A percentile compares a stretch with the other conserved stretches of the same genome.
Conservation (phyloP, 495 filamentous ascomycete genomes). For the Penicillium manginii region DNA sequence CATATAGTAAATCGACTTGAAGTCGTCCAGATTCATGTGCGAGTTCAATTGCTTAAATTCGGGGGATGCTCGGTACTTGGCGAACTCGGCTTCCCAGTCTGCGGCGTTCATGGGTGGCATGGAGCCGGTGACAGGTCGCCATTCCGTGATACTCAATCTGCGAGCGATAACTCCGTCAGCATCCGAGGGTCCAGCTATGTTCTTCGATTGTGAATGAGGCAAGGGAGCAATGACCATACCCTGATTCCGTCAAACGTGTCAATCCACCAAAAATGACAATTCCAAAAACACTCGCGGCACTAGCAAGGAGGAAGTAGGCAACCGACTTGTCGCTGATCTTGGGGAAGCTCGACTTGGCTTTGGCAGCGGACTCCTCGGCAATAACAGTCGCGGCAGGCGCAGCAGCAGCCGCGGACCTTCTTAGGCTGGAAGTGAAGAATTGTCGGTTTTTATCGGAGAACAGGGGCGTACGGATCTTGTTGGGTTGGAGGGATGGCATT, state of each 20-base stretch:
- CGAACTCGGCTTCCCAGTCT: conserved; percentile 90
- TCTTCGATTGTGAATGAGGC: neutral
- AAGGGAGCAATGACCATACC: conserved; percentile 51
- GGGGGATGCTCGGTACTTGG: conserved; percentile 85
- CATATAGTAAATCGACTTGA: conserved; percentile 99
- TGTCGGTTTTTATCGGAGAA: conserved; percentile 35
- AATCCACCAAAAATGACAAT: conserved; percentile 95
- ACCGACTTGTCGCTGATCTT: conserved; percentile 71
- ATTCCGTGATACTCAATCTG: conserved; percentile 98
- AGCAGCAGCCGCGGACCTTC: conserved; percentile 32
- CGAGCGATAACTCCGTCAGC: conserved; percentile 25
- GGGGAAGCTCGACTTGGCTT: conserved; percentile 63
- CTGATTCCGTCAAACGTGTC: conserved; percentile 93
- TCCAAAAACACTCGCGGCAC: conserved; percentile 90
- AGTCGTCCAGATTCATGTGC: conserved; percentile 87
- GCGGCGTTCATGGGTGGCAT: conserved; percentile 75
- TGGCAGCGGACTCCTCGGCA: conserved; percentile 28
- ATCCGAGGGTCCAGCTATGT: neutral
- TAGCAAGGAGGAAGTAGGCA: conserved; percentile 91
- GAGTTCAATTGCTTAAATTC: conserved; percentile 91
- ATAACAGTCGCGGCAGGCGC: conserved; percentile 24
- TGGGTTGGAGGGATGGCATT: conserved; percentile 31
- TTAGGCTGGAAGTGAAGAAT: conserved; percentile 35
- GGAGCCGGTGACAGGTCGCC: conserved; percentile 93
- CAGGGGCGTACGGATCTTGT: conserved; percentile 31